Conservation (phyloP, 108 stramenopile species). For the Licmophora abbreviata region DNA sequence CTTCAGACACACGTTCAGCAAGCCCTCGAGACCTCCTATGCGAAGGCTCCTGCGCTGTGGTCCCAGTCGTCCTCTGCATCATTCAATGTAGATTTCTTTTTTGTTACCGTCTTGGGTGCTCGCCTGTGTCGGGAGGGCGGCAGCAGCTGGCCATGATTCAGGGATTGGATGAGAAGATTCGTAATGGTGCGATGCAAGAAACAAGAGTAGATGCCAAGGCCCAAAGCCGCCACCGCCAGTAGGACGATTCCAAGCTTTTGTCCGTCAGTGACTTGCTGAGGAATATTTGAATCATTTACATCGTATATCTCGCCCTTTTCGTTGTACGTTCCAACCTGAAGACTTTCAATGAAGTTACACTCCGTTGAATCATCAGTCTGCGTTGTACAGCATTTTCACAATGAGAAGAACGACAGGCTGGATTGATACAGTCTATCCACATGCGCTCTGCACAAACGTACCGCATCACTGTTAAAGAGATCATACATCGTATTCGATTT, state of each 20-base stretch:
- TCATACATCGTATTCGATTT: conserved; percentile 16
- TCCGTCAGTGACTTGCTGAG: conserved; percentile 17
- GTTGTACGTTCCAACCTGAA: conserved; percentile 47
- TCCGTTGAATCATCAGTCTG: conserved; percentile 9
- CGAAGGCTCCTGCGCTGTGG: no score
- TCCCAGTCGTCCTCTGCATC: no score
- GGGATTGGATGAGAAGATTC: conserved; percentile 43
- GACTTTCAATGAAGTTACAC: conserved; percentile 48
- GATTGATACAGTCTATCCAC: no score
- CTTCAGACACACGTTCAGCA: no score
- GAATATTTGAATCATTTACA: conserved; percentile 1
- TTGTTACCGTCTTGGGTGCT: not conserved
- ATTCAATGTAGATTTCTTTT: not conserved
- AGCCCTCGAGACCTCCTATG: no score
- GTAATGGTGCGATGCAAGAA: conserved; percentile 59
- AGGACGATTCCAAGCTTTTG: conserved; percentile 24
- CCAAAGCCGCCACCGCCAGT: conserved; percentile 11
- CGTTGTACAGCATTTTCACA: no score
- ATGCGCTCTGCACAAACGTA: no score
- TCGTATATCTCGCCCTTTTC: conserved; percentile 23
- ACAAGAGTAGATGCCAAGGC: conserved; percentile 38
- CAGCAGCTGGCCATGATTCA: conserved; percentile 43
- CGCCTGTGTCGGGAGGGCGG: conserved; percentile 27
- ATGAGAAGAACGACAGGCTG: no score
- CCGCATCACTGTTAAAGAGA: conserved; percentile 12